Conservation (phyloP, 495 filamentous ascomycete species). For the Talaromyces liani region DNA sequence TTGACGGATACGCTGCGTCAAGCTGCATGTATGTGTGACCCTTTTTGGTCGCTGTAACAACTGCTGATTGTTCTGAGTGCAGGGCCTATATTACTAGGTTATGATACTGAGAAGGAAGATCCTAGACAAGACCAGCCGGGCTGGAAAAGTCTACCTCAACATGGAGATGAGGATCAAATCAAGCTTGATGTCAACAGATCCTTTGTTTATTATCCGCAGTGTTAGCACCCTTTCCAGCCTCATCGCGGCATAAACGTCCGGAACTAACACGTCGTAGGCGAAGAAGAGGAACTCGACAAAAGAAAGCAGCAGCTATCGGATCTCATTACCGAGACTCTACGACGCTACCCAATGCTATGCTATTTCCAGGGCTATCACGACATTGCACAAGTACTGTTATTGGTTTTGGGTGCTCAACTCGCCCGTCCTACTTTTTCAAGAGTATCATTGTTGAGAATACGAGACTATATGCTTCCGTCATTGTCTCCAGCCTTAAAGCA, state of each 20-base stretch:
- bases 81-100: conserved; percentile 71
- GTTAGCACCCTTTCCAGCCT: conserved; percentile 36
- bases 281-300: conserved; percentile 50
- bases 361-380: conserved; percentile 99
- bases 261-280: conserved; percentile 20
- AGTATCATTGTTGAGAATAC: conserved; percentile 80
- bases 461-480: conserved; percentile 95
- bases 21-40: conserved; percentile 66
- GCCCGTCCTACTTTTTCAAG: conserved; percentile 55
- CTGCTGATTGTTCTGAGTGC: background rate
- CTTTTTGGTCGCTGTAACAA: background rate
- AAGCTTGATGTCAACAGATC: conserved; percentile 86
- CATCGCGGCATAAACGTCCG: background rate
- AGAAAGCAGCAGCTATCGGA: conserved; percentile 66
- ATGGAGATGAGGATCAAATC: conserved; percentile 84
- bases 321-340: conserved; percentile 68
- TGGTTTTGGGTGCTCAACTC: conserved; percentile 62
- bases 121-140: background rate
- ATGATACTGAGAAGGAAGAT: conserved; percentile 14
- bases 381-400: conserved; percentile 91
- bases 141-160: conserved; percentile 54
- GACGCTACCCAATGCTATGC: conserved; percentile 75
- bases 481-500: conserved; percentile 76
- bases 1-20: conserved; percentile 72
- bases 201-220: conserved; percentile 92